Conservation (phyloP, 192 early-diverging fungal species). For the Phycomyces nitens region DNA sequence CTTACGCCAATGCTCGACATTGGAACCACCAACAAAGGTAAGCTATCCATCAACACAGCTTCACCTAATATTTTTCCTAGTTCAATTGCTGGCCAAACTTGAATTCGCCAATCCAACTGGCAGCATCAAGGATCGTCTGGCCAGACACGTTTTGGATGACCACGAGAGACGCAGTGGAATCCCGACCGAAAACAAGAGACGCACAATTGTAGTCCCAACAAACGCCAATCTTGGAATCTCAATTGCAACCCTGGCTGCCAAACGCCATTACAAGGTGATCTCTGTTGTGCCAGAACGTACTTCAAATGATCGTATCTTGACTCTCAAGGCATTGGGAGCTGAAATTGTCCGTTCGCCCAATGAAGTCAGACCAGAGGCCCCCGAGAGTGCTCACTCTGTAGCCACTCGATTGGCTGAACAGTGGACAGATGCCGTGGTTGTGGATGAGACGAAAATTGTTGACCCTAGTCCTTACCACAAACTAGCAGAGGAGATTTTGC, state of each 20-base stretch:
- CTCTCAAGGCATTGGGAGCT: conserved; percentile 62
- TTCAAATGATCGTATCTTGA: conserved; percentile 59
- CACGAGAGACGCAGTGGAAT: background rate
- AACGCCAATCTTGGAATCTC: conserved; percentile 70
- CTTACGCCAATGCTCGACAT: conserved; percentile 30
- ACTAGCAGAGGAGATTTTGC: conserved; percentile 61
- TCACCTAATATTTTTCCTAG: conserved; percentile 10
- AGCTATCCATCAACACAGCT: background rate
- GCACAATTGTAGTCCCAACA: conserved; percentile 63
- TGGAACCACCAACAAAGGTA: conserved; percentile 19
- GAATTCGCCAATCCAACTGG: conserved; percentile 70
- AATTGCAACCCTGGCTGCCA: conserved; percentile 52
- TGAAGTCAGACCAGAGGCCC: conserved; percentile 59
- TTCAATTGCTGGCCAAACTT: conserved; percentile 67
- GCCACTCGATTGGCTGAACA: conserved; percentile 54
- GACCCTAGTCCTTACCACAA: conserved; percentile 38
- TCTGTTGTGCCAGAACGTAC: conserved; percentile 70
- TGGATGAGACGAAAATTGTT: conserved; percentile 47
- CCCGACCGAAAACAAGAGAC: conserved; percentile 15
- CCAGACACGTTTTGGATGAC: conserved; percentile 47
- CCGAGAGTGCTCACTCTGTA: conserved; percentile 62
- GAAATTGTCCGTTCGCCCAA: conserved; percentile 72
- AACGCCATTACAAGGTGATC: conserved; percentile 44
- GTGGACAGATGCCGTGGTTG: conserved; percentile 45
- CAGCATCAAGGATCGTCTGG: conserved; percentile 74